Base-by-base conservation (phyloP, 2,329 filamentous ascomycete genomes). In the Fusarium tanahbumbuense region DNA sequence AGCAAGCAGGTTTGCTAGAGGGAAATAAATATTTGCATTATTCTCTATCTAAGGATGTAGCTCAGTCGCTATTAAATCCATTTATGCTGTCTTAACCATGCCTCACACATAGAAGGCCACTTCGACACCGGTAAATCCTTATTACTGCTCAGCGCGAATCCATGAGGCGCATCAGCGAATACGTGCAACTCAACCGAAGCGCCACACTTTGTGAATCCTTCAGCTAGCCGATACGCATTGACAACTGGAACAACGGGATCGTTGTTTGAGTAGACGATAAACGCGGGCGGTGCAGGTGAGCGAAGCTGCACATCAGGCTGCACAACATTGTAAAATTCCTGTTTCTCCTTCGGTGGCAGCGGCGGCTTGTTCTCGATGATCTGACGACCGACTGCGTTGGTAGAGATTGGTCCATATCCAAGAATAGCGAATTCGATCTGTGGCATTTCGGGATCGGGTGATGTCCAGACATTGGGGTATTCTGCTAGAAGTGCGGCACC, bases 211-310 rank as follows among this genome's bases (percentile, higher is more conserved):
- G 72, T 72, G 2, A 74, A 44, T 0, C 63, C 72, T 20, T 73
- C 66, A 0, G 72, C 68, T 0, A 75, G 42, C 1, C 72, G 72
- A 32, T 74, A 74, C 0, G 72, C 72, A 6, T 74, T 74, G 9
- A 64, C 16, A 1, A 67, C 70, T 0, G 72, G 72, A 0, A 74
- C 72, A 3, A 75, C 56, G 0, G 72, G 72, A 3, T 74, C 72
- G 2, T 73, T 74, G 11, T 75, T 72, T 2, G 72, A 75, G 12
- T 74, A 74, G 0, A 74, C 68, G 4, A 74, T 73, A 18, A 74
- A 74, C 0, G 48, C 44, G 0, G 70, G 71, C 4, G 72, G 72
- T 0, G 71, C 47, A 0, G 60, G 60, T 8, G 66, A 67, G 6
- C 42, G 40, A 0, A 74, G 52, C 11, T 74, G 72, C 2, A 67